These are phyloP conservation scores for Fragaria ananassa DNA, from an alignment of 306 rosid species.

Conservation along the genomic window DNA sequence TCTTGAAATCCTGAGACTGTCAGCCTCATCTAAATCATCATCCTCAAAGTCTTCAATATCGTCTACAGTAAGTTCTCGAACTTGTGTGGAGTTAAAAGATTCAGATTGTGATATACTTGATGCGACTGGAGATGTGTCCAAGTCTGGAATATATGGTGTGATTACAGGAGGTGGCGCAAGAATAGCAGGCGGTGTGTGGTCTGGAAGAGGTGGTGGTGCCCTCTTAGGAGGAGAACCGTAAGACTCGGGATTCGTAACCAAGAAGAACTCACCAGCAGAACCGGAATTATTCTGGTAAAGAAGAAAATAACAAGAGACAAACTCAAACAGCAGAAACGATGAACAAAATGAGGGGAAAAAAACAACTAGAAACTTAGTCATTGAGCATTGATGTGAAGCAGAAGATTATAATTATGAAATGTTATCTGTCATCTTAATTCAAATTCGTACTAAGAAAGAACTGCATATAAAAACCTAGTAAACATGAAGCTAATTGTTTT, in stretches of 20 bases:
- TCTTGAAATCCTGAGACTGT: constrained; percentile 48
- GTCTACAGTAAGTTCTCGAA: constrained; percentile 80
- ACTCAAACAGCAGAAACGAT: constrained; percentile 24
- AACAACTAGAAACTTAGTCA: constrained; percentile 6
- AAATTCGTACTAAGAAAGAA: neutral
- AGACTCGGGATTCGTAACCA: constrained; percentile 69
- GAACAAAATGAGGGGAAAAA: neutral
- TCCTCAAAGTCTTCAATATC: constrained; percentile 96
- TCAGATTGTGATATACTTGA: constrained; percentile 69
- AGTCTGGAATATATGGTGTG: constrained; percentile 40
- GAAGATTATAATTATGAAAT: neutral
- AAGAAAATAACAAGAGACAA: constrained; percentile 34
- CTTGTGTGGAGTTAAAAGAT: constrained; percentile 71
- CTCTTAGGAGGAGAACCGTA: constrained; percentile 95
- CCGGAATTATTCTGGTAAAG: constrained; percentile 74
- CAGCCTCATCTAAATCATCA: constrained; percentile 45
- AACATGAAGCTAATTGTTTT: neutral
- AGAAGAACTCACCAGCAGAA: constrained; percentile 78
- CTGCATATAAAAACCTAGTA: neutral
- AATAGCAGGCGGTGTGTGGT: constrained; percentile 33
- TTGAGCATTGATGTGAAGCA: constrained; percentile 14
- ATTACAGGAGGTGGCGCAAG: constrained; percentile 39
- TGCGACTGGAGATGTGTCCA: constrained; percentile 44
- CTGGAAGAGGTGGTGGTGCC: constrained; percentile 75
- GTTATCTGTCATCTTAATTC: neutral